phyloP scores from a whole-genome alignment of 1,284 basidiomycete species.

The Ceratobasidium sp. region DNA sequence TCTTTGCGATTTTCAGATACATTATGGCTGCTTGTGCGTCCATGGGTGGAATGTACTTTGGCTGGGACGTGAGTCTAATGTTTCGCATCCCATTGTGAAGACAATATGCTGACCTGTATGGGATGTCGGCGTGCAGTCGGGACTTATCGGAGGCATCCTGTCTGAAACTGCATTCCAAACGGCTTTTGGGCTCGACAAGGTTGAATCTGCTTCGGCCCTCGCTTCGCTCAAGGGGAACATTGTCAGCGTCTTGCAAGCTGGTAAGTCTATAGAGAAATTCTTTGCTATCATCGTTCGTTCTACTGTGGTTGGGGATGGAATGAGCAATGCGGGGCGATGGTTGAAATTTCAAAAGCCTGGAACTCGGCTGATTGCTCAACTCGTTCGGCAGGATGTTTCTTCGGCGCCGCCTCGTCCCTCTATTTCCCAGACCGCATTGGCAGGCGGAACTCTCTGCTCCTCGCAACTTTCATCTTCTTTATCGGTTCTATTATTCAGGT shows the following conservation, averaged over 20 bases:
- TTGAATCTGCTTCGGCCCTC: slow-evolving; percentile 31
- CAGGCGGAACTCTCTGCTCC: slow-evolving; percentile 47
- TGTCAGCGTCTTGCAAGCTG: slow-evolving; percentile 49
- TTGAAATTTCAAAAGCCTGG: no score
- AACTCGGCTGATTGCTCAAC: slow-evolving; percentile 15
- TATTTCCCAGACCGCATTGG: slow-evolving; percentile 49
- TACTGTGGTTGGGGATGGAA: slow-evolving; percentile 9
- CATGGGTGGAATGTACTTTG: slow-evolving; percentile 42
- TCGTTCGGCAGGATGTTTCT: slow-evolving; percentile 46
- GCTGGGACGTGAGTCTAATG: slow-evolving; percentile 37
- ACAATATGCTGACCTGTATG: neutral
- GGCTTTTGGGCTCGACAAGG: slow-evolving; percentile 44
- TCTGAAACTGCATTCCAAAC: slow-evolving; percentile 41
- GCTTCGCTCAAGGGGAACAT: slow-evolving; percentile 50
- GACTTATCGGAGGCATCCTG: slow-evolving; percentile 44
- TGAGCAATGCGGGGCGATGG: neutral
- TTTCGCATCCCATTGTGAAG: neutral
- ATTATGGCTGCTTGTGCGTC: slow-evolving; percentile 39
- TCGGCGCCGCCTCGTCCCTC: slow-evolving; percentile 49
- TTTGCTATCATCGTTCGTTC: neutral
- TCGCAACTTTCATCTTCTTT: slow-evolving; percentile 49
- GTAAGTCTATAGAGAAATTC: slow-evolving; percentile 10
- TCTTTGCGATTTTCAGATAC: neutral
- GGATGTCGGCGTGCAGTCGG: slow-evolving; percentile 29
- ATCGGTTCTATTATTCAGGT: slow-evolving; percentile 51